Base-by-base conservation (phyloP, 2,329 filamentous ascomycete species). In the Cladosporium colombiae region DNA sequence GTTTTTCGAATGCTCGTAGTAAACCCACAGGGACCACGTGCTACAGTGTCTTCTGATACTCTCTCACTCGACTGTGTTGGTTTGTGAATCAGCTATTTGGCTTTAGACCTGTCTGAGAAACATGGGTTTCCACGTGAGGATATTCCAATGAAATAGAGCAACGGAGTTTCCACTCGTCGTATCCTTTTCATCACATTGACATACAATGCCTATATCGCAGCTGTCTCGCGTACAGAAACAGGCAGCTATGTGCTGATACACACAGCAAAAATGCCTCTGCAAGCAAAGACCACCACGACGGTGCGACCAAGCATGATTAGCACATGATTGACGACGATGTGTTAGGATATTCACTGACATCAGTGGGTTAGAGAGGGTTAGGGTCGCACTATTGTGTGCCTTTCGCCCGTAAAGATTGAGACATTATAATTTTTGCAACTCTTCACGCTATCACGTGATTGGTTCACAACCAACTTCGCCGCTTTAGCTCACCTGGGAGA, bases 401-500 rank as follows among this genome's bases (percentile, higher is more conserved):
- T 6, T 6, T 1, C 18, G 49, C 11, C 18, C 8, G 11, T 29
- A 2, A 6, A 29, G 7, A 5, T 31, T 31, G 29, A 8, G 10
- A 31, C 27, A 5, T 31, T 31, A 31, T 31, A 31, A 8, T 4
- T 29, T 29, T 29, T 29, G 27, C 27, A 7, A 29, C 27, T 7
- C 27, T 29, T 3, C 3, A 4, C 7, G 29, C 2, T 27, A 63
- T 63, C 61, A 63, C 61, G 61, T 63, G 61, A 63, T 56, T 46
- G 49, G 11, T 18, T 13, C 2, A 11, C 6, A 59, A 46, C 5
- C 56, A n/a, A n/a, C 1, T 23, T 29, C 44, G 71, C 70, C 69
- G 74, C 74, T 73, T 75, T 75, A 75, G 74, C 74, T 76, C 74
- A 76, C 72, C 73, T 76, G 74, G 74, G 73, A 76, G 74, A 75